Percentiles rank a stretch among this genome's conserved stretches.
Evolutionary conservation across 2,329 filamentous ascomycete species (phyloP).

Genomic region (Cordyceps farinosa): DNA sequence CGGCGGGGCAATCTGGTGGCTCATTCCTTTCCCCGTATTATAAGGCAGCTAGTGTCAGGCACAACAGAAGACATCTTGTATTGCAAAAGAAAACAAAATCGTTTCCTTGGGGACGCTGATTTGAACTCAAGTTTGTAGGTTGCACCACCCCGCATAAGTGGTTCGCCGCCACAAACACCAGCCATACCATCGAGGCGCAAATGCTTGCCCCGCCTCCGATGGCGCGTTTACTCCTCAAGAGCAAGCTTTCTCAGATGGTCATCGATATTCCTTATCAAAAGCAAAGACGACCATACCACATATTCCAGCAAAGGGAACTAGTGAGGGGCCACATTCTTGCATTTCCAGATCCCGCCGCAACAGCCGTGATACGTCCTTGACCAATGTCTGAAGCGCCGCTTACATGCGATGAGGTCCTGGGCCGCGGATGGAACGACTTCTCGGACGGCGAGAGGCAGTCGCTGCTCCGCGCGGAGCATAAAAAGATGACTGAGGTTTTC

Average conservation of each 20-base stretch:
- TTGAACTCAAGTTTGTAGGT: background rate
- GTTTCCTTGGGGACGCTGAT: no score
- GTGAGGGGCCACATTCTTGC: background rate
- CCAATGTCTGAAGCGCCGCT: conserved; percentile 12
- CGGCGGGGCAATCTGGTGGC: background rate
- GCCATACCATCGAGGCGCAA: conserved; percentile 5
- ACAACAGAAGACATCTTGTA: no score
- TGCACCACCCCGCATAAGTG: conserved; percentile 3
- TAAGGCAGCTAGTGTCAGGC: no score
- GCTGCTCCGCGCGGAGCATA: conserved; percentile 9
- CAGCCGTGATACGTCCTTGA: background rate
- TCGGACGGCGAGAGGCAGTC: conserved; percentile 2
- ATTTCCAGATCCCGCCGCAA: background rate
- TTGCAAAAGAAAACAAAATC: no score
- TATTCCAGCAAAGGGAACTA: background rate
- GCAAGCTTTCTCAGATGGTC: background rate
- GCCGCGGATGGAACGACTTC: conserved; percentile 12
- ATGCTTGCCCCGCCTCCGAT: conserved; percentile 1
- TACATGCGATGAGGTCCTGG: conserved; percentile 13
- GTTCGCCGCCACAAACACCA: conserved; percentile 3
- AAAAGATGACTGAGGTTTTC: conserved; percentile 8
- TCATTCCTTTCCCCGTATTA: background rate
- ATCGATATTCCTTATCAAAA: background rate
- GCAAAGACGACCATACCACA: background rate
- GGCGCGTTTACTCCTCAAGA: conserved; percentile 4